Conservation (phyloP, 495 filamentous ascomycete genomes). For the Daldinia childiae region DNA sequence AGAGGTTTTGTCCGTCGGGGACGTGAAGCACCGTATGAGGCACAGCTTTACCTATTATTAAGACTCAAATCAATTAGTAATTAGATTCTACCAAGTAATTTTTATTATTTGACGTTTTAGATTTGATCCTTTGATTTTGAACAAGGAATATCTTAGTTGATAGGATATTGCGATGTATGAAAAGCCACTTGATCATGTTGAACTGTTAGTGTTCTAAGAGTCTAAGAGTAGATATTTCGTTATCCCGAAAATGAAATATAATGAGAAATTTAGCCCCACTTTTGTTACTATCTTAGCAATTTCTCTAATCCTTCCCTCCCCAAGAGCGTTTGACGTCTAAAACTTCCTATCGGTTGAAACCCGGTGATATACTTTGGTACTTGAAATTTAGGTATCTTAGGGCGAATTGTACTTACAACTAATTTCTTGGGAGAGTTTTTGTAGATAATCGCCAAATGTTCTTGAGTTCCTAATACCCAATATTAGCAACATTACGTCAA, state of each 20-base stretch:
- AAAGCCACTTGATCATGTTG: background rate
- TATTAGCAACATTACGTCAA: slow-evolving; percentile 6
- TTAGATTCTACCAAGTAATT: background rate
- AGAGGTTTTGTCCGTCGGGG: background rate
- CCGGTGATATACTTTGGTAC: background rate
- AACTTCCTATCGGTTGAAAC: background rate
- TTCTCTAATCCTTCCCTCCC: background rate
- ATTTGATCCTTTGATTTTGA: background rate
- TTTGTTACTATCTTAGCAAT: background rate
- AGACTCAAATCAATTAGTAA: background rate
- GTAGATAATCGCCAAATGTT: slow-evolving; percentile 2
- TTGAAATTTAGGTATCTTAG: background rate
- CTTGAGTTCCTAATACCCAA: background rate
- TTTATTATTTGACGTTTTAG: background rate
- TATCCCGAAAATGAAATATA: background rate
- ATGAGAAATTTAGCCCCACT: background rate
- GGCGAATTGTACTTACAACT: background rate
- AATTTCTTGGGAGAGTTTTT: background rate
- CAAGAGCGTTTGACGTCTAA: background rate
- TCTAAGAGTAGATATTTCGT: background rate
- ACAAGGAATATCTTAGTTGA: background rate
- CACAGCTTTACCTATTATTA: background rate
- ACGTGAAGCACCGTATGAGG: background rate
- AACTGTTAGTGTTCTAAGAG: background rate
- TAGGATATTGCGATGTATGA: background rate